A percentile compares a stretch with the other conserved stretches of the same genome.
Conservation (phyloP, 306 rosid species). For the Senna siamea region DNA sequence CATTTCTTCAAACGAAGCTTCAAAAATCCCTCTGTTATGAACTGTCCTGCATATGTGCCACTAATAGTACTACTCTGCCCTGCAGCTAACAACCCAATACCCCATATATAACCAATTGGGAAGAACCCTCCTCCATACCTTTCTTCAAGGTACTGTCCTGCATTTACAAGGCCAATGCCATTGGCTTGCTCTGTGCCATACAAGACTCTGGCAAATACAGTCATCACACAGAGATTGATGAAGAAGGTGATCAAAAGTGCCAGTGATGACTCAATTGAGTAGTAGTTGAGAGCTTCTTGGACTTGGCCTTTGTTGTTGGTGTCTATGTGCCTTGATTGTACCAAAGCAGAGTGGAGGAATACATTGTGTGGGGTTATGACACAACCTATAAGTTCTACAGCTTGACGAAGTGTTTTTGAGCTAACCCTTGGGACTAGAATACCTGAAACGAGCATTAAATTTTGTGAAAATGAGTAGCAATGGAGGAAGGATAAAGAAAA, state of each 20-base stretch:
- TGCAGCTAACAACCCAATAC: conserved; percentile 74
- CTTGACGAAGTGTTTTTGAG: conserved; percentile 54
- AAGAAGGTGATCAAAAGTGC: conserved; percentile 63
- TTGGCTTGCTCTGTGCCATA: conserved; percentile 62
- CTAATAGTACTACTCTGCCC: conserved; percentile 80
- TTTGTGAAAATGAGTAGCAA: background rate
- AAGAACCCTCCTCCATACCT: conserved; percentile 68
- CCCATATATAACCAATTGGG: conserved; percentile 79
- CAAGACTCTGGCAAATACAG: conserved; percentile 71
- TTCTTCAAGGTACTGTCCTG: conserved; percentile 70
- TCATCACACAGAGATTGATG: conserved; percentile 66
- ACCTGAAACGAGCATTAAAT: conserved; percentile 35
- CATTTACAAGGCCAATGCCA: conserved; percentile 65
- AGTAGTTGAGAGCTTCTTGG: conserved; percentile 70
- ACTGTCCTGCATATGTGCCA: conserved; percentile 70
- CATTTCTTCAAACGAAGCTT: conserved; percentile 69
- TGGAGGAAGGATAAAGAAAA: too few species aligned
- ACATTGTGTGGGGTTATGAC: conserved; percentile 59
- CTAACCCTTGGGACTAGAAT: conserved; percentile 49
- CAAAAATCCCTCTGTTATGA: conserved; percentile 69
- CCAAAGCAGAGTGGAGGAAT: conserved; percentile 56
- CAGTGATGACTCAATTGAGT: conserved; percentile 66
- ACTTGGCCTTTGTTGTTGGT: conserved; percentile 57
- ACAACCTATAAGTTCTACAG: conserved; percentile 53
- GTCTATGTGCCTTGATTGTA: conserved; percentile 52